Conservation (phyloP, 208 protist species). For the Spongospora subterranea region DNA sequence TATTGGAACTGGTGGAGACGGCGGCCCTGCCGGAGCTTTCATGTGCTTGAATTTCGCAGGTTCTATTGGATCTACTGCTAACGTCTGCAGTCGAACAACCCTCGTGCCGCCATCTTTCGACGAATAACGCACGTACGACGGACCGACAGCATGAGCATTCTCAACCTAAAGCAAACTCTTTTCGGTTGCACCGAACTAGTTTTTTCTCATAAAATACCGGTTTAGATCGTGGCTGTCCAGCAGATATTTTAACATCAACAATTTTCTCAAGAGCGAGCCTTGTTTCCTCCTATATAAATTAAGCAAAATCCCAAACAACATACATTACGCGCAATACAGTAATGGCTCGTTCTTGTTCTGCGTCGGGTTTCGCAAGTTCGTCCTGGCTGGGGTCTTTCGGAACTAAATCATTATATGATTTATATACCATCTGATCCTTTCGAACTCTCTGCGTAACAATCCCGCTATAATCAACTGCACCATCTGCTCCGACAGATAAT, state of each 20-base stretch:
- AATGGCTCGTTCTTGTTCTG: neutral
- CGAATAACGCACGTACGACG: slow-evolving; percentile 9
- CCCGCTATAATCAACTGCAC: slow-evolving; percentile 66
- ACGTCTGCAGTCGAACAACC: neutral
- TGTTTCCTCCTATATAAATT: neutral
- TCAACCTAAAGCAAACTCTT: neutral
- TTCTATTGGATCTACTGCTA: slow-evolving; percentile 69
- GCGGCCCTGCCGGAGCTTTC: slow-evolving; percentile 73
- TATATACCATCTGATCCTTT: slow-evolving; percentile 55
- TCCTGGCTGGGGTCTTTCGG: slow-evolving; percentile 3
- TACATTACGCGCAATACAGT: slow-evolving; percentile 37
- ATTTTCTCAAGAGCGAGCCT: slow-evolving; percentile 16
- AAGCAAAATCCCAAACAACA: neutral
- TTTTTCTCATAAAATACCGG: neutral
- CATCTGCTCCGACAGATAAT: slow-evolving; percentile 55
- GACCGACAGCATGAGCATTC: neutral
- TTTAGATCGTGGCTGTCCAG: neutral
- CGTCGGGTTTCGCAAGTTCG: slow-evolving; percentile 6
- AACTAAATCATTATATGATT: neutral
- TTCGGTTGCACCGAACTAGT: neutral
- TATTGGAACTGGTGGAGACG: slow-evolving; percentile 73
- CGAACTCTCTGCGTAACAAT: slow-evolving; percentile 48
- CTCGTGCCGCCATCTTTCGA: slow-evolving; percentile 16
- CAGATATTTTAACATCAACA: neutral
- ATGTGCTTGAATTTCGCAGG: slow-evolving; percentile 86